phyloP scores from a whole-genome alignment of 2,329 filamentous ascomycete genomes.

The Coleophoma crateriformis region DNA sequence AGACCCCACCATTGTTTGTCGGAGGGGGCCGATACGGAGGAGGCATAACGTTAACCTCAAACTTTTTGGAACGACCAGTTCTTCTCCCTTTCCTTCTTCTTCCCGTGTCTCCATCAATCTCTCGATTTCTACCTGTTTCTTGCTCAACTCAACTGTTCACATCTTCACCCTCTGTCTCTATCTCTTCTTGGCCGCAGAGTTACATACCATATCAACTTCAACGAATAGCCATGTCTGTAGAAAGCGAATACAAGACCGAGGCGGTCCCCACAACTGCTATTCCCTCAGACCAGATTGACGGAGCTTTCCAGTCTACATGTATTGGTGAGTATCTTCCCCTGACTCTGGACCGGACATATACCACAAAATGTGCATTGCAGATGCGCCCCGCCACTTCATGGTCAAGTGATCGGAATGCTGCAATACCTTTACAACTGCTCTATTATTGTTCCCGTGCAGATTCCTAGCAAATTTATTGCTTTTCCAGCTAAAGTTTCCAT shows the following conservation, averaged over 20 bases:
- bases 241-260: slow-evolving; percentile 51
- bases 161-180: too few relatives aligned
- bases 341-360: too few relatives aligned
- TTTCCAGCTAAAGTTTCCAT: slow-evolving; percentile 5
- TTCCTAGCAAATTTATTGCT: not conserved
- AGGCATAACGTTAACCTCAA: not conserved
- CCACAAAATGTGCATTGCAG: too few relatives aligned
- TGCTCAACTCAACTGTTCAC: too few relatives aligned
- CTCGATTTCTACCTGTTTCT: too few relatives aligned
- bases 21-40: not conserved
- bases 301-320: slow-evolving; percentile 53
- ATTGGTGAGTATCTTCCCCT: slow-evolving; percentile 43
- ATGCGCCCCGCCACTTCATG: too few relatives aligned
- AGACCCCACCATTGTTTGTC: not conserved
- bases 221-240: slow-evolving; percentile 21
- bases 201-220: not conserved
- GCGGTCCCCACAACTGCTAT: slow-evolving; percentile 43
- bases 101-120: too few relatives aligned
- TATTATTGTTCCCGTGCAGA: not conserved
- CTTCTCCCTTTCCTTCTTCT: too few relatives aligned
- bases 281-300: slow-evolving; percentile 50
- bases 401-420: too few relatives aligned
- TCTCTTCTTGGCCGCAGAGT: too few relatives aligned
- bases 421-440: too few relatives aligned
- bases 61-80: too few relatives aligned